Base-by-base conservation (phyloP, 805 yeast species). In the Ogataea haglerorum region DNA sequence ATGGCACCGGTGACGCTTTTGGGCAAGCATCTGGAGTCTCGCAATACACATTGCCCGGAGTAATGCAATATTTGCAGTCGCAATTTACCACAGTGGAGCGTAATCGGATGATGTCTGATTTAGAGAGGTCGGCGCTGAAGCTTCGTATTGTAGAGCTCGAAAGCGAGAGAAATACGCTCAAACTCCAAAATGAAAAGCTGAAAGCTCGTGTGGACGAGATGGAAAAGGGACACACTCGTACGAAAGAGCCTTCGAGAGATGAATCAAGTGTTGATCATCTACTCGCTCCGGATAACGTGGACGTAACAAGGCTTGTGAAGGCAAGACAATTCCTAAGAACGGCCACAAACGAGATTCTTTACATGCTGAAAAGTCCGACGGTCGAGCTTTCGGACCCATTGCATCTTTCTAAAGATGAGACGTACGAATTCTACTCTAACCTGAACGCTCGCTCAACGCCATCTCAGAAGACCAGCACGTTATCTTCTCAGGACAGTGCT, bases 61-160 rank as follows among this genome's bases (percentile, higher is more conserved):
- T 76, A 16, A 76, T 76, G 63, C 76, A 75, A 51, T 76, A 76
- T 51, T 59, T 76, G 43, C 78, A 79, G 30, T 67, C 75, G n/a
- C 82, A 76, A 47, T 76, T 76, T 57, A 75, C 82, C 17, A 69
- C 69, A 10, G 56, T 62, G 27, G 69, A 65, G 37, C 53, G 58
- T 26, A 63, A 63, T 55, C 68, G 75, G 49, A 74, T 76, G 60
- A 63, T 73, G 60, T 68, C 71, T 42, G 78, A 73, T 52, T 59
- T 76, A 49, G 81, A 76, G 52, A 73, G 70, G 44, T 67, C 75
- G 4, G 57, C 66, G 33, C 67, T 76, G 70, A 73, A 73, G 54
- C 65, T 72, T 50, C 67, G 69, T 40, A 73, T 76, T 35, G 67
- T 71, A 35, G 75, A 73, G 48, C 51, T 76, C 28, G 80, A 75